These are phyloP conservation scores for Pseudocercospora ulei DNA, from an alignment of 2,329 filamentous ascomycete genomes.

Conservation along the genomic window DNA sequence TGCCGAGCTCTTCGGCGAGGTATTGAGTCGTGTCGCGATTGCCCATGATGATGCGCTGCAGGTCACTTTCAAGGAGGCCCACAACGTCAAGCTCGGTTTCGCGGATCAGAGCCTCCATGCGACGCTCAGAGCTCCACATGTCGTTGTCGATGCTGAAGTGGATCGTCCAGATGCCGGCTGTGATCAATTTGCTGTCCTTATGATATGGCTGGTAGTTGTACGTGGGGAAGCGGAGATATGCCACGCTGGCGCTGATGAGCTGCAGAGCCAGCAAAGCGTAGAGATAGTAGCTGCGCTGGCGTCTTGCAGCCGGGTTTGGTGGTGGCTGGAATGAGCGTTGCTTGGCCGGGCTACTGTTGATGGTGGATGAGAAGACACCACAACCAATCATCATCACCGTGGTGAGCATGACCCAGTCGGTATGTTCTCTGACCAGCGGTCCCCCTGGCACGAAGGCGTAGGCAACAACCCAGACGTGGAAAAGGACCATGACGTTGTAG, in stretches of 20 bases:
- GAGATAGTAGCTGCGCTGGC: slow-evolving; percentile 56
- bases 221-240: slow-evolving; percentile 82
- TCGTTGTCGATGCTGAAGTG: slow-evolving; percentile 97
- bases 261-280: slow-evolving; percentile 68
- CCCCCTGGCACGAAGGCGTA: slow-evolving; percentile 97
- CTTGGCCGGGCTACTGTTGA: slow-evolving; percentile 41
- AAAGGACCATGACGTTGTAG: slow-evolving; percentile 91
- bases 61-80: slow-evolving; percentile 84
- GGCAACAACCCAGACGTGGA: slow-evolving; percentile 96
- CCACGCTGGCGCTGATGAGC: slow-evolving; percentile 65
- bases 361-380: slow-evolving; percentile 62
- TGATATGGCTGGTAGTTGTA: slow-evolving; percentile 91
- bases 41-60: slow-evolving; percentile 98
- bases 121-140: slow-evolving; percentile 95
- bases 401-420: slow-evolving; percentile 85
- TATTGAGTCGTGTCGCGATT: slow-evolving; percentile 94
- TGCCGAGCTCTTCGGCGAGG: slow-evolving; percentile 88
- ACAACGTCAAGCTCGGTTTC: slow-evolving; percentile 96
- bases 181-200: slow-evolving; percentile 73
- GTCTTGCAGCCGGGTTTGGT: slow-evolving; percentile 41
- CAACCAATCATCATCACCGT: slow-evolving; percentile 77
- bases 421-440: slow-evolving; percentile 82
- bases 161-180: slow-evolving; percentile 96
- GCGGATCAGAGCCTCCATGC: slow-evolving; percentile 60
- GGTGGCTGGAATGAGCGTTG: slow-evolving; percentile 32